Evolutionary conservation across 2,329 filamentous ascomycete species (phyloP).

Genomic region (Exophiala bonariae): DNA sequence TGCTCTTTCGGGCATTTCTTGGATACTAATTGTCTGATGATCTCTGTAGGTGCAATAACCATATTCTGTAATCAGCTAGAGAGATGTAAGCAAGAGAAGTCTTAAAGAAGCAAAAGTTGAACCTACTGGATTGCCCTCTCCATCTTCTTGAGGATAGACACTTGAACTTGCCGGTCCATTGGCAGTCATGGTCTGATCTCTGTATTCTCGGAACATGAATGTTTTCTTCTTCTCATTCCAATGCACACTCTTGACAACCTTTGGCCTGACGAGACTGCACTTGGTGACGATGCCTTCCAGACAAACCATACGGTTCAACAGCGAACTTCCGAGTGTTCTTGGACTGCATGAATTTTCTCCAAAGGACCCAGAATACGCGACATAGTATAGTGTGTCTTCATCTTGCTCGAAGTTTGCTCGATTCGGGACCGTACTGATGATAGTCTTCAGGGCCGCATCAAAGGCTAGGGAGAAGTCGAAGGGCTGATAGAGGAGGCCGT

Average conservation of each 20-base stretch:
- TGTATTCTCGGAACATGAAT: slow-evolving; percentile 87
- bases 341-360: slow-evolving; percentile 94
- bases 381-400: slow-evolving; percentile 84
- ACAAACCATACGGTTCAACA: slow-evolving; percentile 95
- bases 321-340: slow-evolving; percentile 81
- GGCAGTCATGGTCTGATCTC: slow-evolving; percentile 93
- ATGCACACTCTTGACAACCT: slow-evolving; percentile 97
- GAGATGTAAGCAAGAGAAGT: slow-evolving; percentile 19
- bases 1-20: slow-evolving; percentile 97
- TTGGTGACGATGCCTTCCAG: slow-evolving; percentile 97
- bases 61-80: slow-evolving; percentile 81
- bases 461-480: slow-evolving; percentile 90
- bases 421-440: slow-evolving; percentile 76
- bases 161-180: slow-evolving; percentile 85
- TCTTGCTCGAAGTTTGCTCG: slow-evolving; percentile 73
- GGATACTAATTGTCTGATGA: slow-evolving; percentile 96
- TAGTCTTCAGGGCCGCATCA: slow-evolving; percentile 83
- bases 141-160: slow-evolving; percentile 92
- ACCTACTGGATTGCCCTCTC: slow-evolving; percentile 77
- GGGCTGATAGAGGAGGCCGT: slow-evolving; percentile 75
- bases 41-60: slow-evolving; percentile 94
- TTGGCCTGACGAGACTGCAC: slow-evolving; percentile 91
- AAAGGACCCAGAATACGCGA: slow-evolving; percentile 95
- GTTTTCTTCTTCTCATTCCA: slow-evolving; percentile 85
- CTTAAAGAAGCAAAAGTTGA: slow-evolving; percentile 5